These are phyloP conservation scores for Arthroderma uncinatum DNA, from an alignment of 2,329 filamentous ascomycete species.

Conservation along the genomic window DNA sequence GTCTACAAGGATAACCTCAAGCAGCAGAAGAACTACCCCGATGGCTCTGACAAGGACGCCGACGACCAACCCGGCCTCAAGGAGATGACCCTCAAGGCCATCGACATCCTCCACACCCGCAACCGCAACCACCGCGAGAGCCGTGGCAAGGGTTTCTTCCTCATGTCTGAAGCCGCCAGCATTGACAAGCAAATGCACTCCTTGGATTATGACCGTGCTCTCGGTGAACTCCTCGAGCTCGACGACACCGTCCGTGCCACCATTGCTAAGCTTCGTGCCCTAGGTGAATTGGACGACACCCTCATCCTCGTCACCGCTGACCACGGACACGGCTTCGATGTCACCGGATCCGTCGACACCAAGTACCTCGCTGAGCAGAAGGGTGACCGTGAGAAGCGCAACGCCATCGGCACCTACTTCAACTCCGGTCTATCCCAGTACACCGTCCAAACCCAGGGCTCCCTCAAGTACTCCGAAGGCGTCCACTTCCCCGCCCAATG, in stretches of 20 bases:
- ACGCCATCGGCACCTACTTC: constrained; percentile 62
- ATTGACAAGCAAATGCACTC: constrained; percentile 87
- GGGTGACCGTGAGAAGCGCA: constrained; percentile 60
- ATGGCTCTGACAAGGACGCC: constrained; percentile 52
- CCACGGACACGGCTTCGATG: constrained; percentile 81
- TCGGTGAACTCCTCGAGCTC: constrained; percentile 74
- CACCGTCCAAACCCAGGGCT: constrained; percentile 48
- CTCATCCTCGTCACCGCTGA: constrained; percentile 74
- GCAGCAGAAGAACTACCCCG: constrained; percentile 55
- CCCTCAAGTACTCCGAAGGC: constrained; percentile 56
- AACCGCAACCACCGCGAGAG: constrained; percentile 40
- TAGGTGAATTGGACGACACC: constrained; percentile 61
- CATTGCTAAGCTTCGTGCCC: constrained; percentile 54
- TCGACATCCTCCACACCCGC: constrained; percentile 61
- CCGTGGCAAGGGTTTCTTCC: constrained; percentile 61
- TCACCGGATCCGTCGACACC: constrained; percentile 72
- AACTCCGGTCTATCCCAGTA: constrained; percentile 68
- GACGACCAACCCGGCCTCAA: constrained; percentile 71
- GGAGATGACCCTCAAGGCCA: constrained; percentile 80
- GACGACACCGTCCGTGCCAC: constrained; percentile 73
- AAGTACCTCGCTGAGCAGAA: constrained; percentile 58
- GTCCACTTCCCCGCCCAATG: constrained; percentile 71
- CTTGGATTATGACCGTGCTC: constrained; percentile 73
- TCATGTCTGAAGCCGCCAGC: constrained; percentile 76
- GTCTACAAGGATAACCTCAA: constrained; percentile 62